Evolutionary conservation across 139 green algal genomes (phyloP).

Genomic region (Chlorella vulgaris): DNA sequence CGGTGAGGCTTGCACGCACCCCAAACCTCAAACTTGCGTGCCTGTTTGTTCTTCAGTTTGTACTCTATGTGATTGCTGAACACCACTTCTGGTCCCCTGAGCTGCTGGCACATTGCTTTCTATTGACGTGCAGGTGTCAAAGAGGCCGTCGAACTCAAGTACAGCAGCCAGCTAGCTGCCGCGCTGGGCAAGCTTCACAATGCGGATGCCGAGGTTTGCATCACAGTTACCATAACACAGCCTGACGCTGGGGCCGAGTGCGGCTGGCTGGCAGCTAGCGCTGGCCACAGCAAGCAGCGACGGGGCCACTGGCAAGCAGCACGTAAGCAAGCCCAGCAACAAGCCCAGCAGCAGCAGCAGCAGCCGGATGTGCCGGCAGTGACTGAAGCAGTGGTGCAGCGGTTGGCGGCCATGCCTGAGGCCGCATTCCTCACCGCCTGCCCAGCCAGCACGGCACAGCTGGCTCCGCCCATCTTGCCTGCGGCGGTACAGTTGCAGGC

Average conservation of each 20-base stretch:
- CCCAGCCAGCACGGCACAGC: not conserved
- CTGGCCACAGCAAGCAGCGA: not conserved
- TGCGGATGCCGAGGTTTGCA: not conserved
- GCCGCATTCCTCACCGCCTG: not conserved
- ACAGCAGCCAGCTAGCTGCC: not conserved
- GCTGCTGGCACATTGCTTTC: not conserved
- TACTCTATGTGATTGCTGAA: too few relatives aligned
- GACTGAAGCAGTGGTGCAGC: slow-evolving; percentile 13
- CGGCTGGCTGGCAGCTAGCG: slow-evolving; percentile 4
- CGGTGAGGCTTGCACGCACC: slow-evolving; percentile 12
- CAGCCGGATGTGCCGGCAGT: not conserved
- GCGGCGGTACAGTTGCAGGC: slow-evolving; percentile 3
- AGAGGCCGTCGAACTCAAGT: slow-evolving; percentile 2
- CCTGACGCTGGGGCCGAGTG: not conserved
- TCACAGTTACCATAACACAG: not conserved
- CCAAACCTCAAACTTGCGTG: too few relatives aligned
- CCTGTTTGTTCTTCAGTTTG: too few relatives aligned
- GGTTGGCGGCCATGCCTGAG: not conserved
- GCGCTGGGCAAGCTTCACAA: not conserved
- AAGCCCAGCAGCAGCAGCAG: not conserved
- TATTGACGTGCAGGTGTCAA: slow-evolving; percentile 24
- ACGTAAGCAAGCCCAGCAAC: too few relatives aligned
- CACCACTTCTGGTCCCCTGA: too few relatives aligned
- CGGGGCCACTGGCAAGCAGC: not conserved
- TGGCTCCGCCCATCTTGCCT: not conserved